A percentile compares a stretch with the other conserved stretches of the same genome.
phyloP scores from a whole-genome alignment of 1,284 basidiomycete genomes.

The Austropuccinia psidii region DNA sequence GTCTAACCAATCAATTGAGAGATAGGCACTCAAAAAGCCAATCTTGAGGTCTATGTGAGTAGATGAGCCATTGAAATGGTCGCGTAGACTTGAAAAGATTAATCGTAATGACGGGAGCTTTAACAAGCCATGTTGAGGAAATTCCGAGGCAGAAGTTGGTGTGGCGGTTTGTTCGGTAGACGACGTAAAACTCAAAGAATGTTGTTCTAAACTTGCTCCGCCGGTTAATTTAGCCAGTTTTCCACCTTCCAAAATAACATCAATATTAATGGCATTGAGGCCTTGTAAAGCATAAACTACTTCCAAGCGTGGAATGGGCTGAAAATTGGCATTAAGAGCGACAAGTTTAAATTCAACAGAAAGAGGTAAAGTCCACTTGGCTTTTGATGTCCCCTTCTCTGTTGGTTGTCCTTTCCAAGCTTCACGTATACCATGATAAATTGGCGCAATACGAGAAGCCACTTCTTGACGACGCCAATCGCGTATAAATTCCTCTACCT shows the following conservation, averaged over 20 bases:
- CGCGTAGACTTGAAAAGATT: not conserved
- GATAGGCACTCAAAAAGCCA: slow-evolving; percentile 19
- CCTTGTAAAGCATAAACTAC: slow-evolving; percentile 19
- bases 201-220: slow-evolving; percentile 9
- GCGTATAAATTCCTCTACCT: slow-evolving; percentile 23
- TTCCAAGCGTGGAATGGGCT: slow-evolving; percentile 19
- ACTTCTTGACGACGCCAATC: slow-evolving; percentile 13
- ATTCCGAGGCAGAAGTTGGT: not conserved
- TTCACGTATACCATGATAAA: slow-evolving; percentile 17
- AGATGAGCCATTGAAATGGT: too few relatives aligned
- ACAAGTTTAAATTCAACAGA: slow-evolving; percentile 6
- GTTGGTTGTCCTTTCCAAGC: slow-evolving; percentile 9
- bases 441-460: slow-evolving; percentile 13
- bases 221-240: not conserved
- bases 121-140: slow-evolving; percentile 9
- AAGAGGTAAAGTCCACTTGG: slow-evolving; percentile 5
- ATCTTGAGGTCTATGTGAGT: slow-evolving; percentile 2
- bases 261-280: not conserved
- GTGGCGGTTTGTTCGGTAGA: slow-evolving; percentile 5
- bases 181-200: slow-evolving; percentile 26
- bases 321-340: not conserved
- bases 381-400: not conserved
- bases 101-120: slow-evolving; percentile 11
- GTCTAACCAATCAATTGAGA: slow-evolving; percentile 21
- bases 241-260: not conserved